Base-by-base conservation (phyloP, 2,329 filamentous ascomycete species). In the Talaromyces sp. region DNA sequence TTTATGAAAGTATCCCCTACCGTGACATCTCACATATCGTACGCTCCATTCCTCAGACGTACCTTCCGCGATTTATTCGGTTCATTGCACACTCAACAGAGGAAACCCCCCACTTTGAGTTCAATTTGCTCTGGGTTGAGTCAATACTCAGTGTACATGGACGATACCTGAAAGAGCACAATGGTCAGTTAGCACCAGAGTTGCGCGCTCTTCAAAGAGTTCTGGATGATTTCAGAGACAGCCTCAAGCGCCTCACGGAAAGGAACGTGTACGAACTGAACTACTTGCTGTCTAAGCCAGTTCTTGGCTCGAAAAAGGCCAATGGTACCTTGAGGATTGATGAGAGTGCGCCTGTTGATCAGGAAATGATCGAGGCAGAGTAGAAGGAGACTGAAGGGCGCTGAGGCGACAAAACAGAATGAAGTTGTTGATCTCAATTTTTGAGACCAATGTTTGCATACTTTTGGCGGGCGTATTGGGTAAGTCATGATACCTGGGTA, bases 61-160 rank as follows among this genome's bases (percentile, higher is more conserved):
- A 99, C 76, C 88, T 99, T 6, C 87, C 90, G 33, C 87, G 92
- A 3, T 82, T 98, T 13, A 83, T 99, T 59, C 90, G 92, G 54
- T 96, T 97, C 69, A 90, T 98, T 7, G 93, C 93, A 2, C 85
- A 90, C 10, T 91, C 96, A 73, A 91, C 92, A 1, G 94, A 98
- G 72, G 89, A 94, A 74, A 93, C 90, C 1, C 94, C 93, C 1
- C 94, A 97, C 81, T 85, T 99, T 4, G 95, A 99, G 79, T 96
- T 98, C 79, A 96, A 95, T 72, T 81, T 99, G 52, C 81, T 94
- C 9, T 99, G 95, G 95, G 90, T 97, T 73, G 91, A 95, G 76
- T 88, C 91, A 1, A 70, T 89, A 10, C 83, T 98, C 66, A 90
- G 90, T 71, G 88, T 88, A 71, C 94, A 98, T 75, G 95, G 95